Evolutionary conservation across 441 rosid genomes (phyloP), one percentile per base, ranked within the genome.

Genomic region (Syzygium malaccense): DNA sequence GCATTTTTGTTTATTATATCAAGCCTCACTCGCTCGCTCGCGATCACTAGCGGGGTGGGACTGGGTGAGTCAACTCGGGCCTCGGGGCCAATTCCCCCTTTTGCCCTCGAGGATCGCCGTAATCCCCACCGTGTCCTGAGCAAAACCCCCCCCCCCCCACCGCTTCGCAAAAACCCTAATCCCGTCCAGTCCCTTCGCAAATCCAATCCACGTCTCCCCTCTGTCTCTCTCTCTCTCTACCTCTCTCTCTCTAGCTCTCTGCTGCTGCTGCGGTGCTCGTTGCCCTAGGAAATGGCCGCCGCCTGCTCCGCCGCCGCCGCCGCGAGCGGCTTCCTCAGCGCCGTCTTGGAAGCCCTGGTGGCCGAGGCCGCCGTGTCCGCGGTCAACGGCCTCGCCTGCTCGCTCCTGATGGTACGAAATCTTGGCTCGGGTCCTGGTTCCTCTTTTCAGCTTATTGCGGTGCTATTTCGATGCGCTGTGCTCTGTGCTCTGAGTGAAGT

Each of bases 341-440:
- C 91, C 80, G 78, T 91, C 25, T 87, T 91, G 86, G 93, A 92
- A 92, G 90, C 91, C 83, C 49, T 89, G 71, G 89, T 89, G 89
- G 90, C 89, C 45, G 94, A 93, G 91, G 90, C 93, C 57, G 88
- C 92, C 85, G 80, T 92, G 86, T 54, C 93, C 89, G 88, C 91
- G 66, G 92, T 89, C 64, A 93, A 89, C 90, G 92, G 93, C 91
- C 93, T 96, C 51, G 91, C 93, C 88, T 92, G 93, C 92, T 89
- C 94, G 45, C 91, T 92, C 90, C 90, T 90, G 89, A 79, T 90
- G 95, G 96, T 95, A 95, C 14, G 28, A 7, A 55, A 26, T n/a
- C 20, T 30, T 48, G 48, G 13, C 30, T 20, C 28, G 7, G 55
- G 28, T 53, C 68, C 8, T 53, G 15, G 51, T 26, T 85, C 45